Base-by-base conservation (phyloP, 179 eudicot species). In the Drosera spatulata region DNA sequence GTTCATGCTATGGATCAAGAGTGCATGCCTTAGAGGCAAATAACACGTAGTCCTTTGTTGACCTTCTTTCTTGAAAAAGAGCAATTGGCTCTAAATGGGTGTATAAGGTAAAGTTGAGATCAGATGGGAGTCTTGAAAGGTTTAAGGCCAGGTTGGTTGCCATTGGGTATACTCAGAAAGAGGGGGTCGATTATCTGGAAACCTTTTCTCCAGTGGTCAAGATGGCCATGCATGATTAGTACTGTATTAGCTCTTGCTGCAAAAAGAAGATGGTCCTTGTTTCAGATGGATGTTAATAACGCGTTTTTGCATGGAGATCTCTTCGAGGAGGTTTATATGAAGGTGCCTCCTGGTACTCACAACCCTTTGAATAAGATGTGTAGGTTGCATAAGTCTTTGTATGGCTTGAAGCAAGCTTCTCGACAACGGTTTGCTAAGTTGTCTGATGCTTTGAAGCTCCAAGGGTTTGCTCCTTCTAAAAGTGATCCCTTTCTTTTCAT, bases 291-390 rank as follows among this genome's bases (percentile, higher is more conserved):
- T 57, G 46, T 58, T 2, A 40, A 49, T 41, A 65, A 58, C 15
- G 56, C 48, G 2, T 41, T 50, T 10, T 6, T 53, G 5, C 58
- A 52, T 52, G 57, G 63, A 1, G 41, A 22, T 15, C 14, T 60
- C 4, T 5, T 39, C 2, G 54, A 58, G 7, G 59, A 63, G 3
- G 54, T 66, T 0, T 66, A 59, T 3, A 67, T 68, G 66, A 41
- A 33, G 0, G 44, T 62, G 38, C 33, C 61, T 9, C 4, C 2
- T 1, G 58, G 61, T 0, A 9, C 45, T 8, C 53, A 61, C 4
- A 61, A 68, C n/a, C n/a, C n/a, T n/a, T n/a, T n/a, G n/a, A n/a
- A n/a, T n/a, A n/a, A n/a, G n/a, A n/a, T n/a, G n/a, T 12, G 50
- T 41, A 3, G 10, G 2, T n/a, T 68, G 0, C 22, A 1, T 0